These are phyloP conservation scores for Aspergillus olivimuriae DNA, from an alignment of 495 filamentous ascomycete species.

Conservation along the genomic window DNA sequence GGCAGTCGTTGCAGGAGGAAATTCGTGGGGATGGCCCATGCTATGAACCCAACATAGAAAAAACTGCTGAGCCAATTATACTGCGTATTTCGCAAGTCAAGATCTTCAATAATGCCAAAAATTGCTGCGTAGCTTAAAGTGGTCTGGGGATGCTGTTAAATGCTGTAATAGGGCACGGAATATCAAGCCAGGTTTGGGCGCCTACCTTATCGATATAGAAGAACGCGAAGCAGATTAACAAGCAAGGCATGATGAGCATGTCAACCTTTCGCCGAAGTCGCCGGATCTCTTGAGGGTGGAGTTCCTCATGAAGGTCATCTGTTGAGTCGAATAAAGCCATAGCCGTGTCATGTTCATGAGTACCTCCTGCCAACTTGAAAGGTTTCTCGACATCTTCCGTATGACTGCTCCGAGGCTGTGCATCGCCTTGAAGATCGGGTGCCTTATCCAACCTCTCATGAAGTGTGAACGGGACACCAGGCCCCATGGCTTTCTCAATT, in stretches of 20 bases:
- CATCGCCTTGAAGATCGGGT: no score
- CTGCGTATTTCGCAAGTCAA: constrained; percentile 39
- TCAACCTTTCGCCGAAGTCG: constrained; percentile 51
- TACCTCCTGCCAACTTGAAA: no score
- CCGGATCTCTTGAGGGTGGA: constrained; percentile 43
- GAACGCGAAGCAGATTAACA: constrained; percentile 54
- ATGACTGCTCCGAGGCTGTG: no score
- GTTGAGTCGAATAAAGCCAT: constrained; percentile 38
- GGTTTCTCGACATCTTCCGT: no score
- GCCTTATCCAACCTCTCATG: no score
- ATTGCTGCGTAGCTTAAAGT: constrained; percentile 54
- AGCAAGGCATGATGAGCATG: constrained; percentile 41
- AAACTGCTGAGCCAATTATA: constrained; percentile 45
- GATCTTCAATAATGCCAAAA: constrained; percentile 48
- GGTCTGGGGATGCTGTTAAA: no score
- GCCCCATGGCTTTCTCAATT: no score
- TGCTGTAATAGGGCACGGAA: no score
- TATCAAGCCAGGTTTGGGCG: no score
- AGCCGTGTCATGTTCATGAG: no score
- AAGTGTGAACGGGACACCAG: no score
- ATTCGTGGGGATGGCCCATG: constrained; percentile 44
- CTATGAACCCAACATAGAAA: constrained; percentile 47
- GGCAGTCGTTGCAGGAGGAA: constrained; percentile 53
- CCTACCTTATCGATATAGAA: constrained; percentile 52
- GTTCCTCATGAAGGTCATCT: constrained; percentile 37